Evolutionary conservation across 1,139 yeast genomes (phyloP), one percentile per base, ranked within the genome.

Genomic region (Candida labiduridarum): DNA sequence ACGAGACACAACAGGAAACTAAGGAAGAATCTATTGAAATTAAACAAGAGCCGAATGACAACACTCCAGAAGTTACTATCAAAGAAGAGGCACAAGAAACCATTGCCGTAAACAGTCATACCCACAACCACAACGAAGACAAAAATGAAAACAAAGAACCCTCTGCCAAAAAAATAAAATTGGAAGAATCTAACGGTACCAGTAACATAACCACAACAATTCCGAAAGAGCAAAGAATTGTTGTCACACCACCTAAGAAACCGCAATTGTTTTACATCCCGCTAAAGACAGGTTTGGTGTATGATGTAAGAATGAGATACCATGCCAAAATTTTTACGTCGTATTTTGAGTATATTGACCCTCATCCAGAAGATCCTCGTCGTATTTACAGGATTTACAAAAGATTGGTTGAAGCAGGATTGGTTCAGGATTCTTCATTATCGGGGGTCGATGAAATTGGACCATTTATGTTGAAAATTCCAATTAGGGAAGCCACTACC

Each of bases 341-440:
- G 5, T 90, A 94, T 57, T 89, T 84, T 60, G 97, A 92, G 66
- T 94, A 94, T 67, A 90, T 92, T 47, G 99, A 95, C 64, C 99
- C 99, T 2, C 99, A 95, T 65, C 99, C 99, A 4, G 99, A 95
- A 67, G 99, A 95, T 64, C 99, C 99, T 11, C 82, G 99, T 55
- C 83, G 99, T 58, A 94, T 94, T 44, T 94, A 92, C 68, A 80
- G 98, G 52, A 89, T 95, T 45, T 95, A 94, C 71, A 90, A 94
- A 68, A 87, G 89, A 44, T 77, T 95, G 46, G 98, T 97, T 0
- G 98, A 94, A 64, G 92, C 96, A 29, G 99, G 99, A 0, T 73
- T 95, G 19, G 86, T 95, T 48, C 82, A 76, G 41, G 97, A 94
- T 63, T 86, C 90, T 19, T 82, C 90, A 3, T 74, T 94, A 44